A percentile compares a stretch with the other conserved stretches of the same genome.
Conservation (phyloP, 345 rosid species). For the Dimocarpus longan region DNA sequence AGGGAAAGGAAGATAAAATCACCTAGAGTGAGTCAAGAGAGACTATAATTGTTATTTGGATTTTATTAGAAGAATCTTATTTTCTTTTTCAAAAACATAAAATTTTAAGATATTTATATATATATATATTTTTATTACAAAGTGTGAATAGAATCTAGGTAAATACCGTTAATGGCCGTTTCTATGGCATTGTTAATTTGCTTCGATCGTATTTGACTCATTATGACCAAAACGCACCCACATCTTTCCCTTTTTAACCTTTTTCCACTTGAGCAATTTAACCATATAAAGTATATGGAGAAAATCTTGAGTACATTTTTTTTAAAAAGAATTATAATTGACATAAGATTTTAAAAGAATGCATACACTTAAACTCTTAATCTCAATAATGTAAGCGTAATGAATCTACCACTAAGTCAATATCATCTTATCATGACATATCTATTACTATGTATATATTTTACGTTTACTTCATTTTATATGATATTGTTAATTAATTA, state of each 20-base stretch:
- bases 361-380: too few relatives aligned
- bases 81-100: background rate
- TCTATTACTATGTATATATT: too few relatives aligned
- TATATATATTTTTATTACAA: background rate
- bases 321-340: too few relatives aligned
- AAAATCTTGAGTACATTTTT: background rate
- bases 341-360: too few relatives aligned
- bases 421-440: too few relatives aligned
- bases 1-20: background rate
- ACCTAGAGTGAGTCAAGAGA: background rate
- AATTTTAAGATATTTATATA: background rate
- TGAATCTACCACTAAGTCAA: too few relatives aligned
- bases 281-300: background rate
- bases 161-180: constrained; percentile 28
- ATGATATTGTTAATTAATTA: too few relatives aligned
- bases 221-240: background rate
- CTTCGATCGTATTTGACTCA: constrained; percentile 3
- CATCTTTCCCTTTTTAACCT: background rate
- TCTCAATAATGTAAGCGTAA: too few relatives aligned
- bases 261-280: background rate
- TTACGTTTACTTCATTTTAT: too few relatives aligned
- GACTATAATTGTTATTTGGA: background rate
- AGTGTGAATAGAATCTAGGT: constrained; percentile 12
- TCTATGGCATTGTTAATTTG: constrained; percentile 7
- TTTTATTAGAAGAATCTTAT: constrained; percentile 11